These are phyloP conservation scores for Salvia miltiorrhiza DNA, from an alignment of 257 asterid species.

Conservation along the genomic window DNA sequence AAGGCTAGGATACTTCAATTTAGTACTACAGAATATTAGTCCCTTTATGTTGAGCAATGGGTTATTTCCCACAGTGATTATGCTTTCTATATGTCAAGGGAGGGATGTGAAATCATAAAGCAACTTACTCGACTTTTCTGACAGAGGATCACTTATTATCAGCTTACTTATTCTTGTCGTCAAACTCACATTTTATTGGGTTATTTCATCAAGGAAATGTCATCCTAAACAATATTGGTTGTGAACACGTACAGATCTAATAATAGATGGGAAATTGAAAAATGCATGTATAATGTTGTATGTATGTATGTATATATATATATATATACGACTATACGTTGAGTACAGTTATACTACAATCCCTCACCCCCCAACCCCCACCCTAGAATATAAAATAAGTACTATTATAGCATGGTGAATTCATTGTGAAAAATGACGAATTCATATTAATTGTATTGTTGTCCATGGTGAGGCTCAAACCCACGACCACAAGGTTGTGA, in stretches of 20 bases:
- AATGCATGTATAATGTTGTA: too few relatives aligned
- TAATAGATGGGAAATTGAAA: background rate
- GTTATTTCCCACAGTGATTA: background rate
- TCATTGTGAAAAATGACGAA: too few relatives aligned
- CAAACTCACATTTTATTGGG: conserved; percentile 10
- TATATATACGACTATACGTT: too few relatives aligned
- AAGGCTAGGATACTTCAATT: background rate
- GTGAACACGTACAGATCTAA: conserved; percentile 12
- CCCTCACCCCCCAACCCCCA: too few relatives aligned
- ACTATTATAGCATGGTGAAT: too few relatives aligned
- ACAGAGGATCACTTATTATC: background rate
- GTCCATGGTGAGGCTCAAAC: too few relatives aligned
- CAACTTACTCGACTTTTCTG: background rate
- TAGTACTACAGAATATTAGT: background rate
- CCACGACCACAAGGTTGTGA: too few relatives aligned
- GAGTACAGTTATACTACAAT: too few relatives aligned
- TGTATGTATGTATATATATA: too few relatives aligned
- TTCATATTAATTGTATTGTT: too few relatives aligned
- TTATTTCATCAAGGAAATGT: conserved; percentile 16
- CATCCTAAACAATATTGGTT: background rate
- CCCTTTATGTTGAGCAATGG: background rate
- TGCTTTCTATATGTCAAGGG: background rate
- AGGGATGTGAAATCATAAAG: background rate
- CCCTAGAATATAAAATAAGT: too few relatives aligned
- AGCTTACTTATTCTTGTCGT: background rate